phyloP scores from a whole-genome alignment of 2,329 filamentous ascomycete species.

The Diaporthe humulicola region DNA sequence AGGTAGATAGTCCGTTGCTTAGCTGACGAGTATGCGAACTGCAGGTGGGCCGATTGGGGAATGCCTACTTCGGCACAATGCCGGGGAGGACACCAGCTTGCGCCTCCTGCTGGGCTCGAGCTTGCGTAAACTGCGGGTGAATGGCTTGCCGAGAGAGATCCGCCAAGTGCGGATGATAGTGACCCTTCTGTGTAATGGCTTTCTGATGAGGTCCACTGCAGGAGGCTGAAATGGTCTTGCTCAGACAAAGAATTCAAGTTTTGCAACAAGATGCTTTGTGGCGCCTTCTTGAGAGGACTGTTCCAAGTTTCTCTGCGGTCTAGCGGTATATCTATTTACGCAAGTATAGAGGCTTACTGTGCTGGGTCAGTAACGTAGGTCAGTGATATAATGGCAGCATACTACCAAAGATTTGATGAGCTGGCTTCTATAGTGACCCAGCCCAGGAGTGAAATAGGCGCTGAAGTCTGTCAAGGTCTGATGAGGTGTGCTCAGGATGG shows the following conservation, averaged over 20 bases:
- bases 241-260: neutral
- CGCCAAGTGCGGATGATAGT: neutral
- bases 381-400: neutral
- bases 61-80: neutral
- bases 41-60: neutral
- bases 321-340: neutral
- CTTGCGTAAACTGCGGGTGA: conserved; percentile 2
- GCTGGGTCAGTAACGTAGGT: neutral
- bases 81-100: neutral
- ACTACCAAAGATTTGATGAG: neutral
- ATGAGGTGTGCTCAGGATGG: neutral
- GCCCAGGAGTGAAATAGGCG: neutral
- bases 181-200: too few relatives aligned
- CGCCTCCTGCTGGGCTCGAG: neutral
- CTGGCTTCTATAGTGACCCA: neutral
- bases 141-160: neutral
- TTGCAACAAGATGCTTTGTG: neutral
- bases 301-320: neutral
- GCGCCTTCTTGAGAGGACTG: neutral
- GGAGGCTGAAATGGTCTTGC: neutral
- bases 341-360: neutral
- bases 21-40: neutral
- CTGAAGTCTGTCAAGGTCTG: neutral
- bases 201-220: neutral
- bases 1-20: neutral